phyloP scores from a whole-genome alignment of 768 basidiomycete species.

The Termitomyces bulborhizus region DNA sequence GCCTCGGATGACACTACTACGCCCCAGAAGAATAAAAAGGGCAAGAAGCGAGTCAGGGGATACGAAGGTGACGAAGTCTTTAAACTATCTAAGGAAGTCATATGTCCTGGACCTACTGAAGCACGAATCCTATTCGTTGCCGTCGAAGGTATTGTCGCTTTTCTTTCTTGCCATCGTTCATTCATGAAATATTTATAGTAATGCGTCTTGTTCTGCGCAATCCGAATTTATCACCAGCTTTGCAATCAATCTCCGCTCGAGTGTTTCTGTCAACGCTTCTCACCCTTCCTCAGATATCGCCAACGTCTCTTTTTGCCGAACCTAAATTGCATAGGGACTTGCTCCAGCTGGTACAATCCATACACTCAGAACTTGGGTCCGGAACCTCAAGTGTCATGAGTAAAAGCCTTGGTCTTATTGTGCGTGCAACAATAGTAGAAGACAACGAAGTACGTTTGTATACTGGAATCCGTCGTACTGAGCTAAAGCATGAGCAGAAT shows the following conservation, averaged over 20 bases:
- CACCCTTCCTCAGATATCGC: conserved; percentile 49
- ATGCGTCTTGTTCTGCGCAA: conserved; percentile 42
- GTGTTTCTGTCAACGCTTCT: conserved; percentile 52
- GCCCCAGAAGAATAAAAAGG: conserved; percentile 37
- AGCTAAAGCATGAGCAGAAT: conserved; percentile 4
- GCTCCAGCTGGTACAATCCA: conserved; percentile 35
- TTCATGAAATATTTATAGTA: conserved; percentile 30
- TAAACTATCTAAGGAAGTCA: conserved; percentile 35
- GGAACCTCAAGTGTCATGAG: conserved; percentile 57
- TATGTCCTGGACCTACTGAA: conserved; percentile 46
- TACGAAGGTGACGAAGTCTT: conserved; percentile 78
- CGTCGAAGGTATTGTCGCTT: conserved; percentile 44
- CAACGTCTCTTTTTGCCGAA: conserved; percentile 49
- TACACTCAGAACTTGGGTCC: conserved; percentile 42
- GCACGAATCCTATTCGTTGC: conserved; percentile 46
- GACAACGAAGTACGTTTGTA: conserved; percentile 10
- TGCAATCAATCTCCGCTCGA: conserved; percentile 55
- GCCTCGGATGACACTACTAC: conserved; percentile 13
- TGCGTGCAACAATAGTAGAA: conserved; percentile 18
- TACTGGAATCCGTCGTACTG: not conserved
- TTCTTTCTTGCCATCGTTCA: not conserved
- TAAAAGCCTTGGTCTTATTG: conserved; percentile 52
- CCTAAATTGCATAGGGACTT: conserved; percentile 40
- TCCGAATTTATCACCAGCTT: conserved; percentile 41
- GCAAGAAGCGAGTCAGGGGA: conserved; percentile 62